Conservation (phyloP, 2,329 filamentous ascomycete species). For the Fusarium marasasianum region DNA sequence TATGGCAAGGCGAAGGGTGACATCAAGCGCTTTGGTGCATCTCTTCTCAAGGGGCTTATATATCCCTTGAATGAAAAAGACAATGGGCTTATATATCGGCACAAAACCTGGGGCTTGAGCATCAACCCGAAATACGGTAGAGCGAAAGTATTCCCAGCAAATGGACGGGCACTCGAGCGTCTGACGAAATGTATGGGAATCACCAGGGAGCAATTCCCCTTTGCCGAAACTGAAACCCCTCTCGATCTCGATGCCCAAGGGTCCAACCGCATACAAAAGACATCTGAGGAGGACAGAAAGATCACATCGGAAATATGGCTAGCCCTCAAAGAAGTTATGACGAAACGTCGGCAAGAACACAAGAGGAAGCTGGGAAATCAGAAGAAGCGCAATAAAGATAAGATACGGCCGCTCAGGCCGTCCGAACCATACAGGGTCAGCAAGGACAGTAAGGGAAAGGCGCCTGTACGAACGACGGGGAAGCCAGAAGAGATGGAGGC, state of each 20-base stretch:
- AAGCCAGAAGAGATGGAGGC: neutral
- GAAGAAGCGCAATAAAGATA: neutral
- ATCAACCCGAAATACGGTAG: neutral
- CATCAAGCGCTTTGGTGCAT: slow-evolving; percentile 39
- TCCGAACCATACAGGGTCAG: neutral
- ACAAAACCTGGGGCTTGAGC: neutral
- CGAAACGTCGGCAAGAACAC: neutral
- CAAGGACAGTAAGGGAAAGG: neutral
- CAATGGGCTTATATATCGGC: neutral
- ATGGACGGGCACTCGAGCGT: neutral
- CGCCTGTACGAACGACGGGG: neutral
- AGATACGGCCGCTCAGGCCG: neutral
- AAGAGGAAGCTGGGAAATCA: neutral
- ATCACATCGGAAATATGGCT: neutral
- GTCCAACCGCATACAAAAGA: neutral
- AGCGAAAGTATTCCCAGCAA: neutral
- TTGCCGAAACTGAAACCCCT: neutral
- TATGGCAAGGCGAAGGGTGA: slow-evolving; percentile 32
- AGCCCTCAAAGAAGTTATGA: neutral
- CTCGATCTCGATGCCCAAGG: neutral
- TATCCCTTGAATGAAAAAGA: slow-evolving; percentile 7
- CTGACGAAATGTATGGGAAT: slow-evolving; percentile 25
- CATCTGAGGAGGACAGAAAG: neutral
- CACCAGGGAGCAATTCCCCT: slow-evolving; percentile 12
- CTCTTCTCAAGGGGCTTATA: slow-evolving; percentile 25